Evolutionary conservation across 2,329 filamentous ascomycete genomes (phyloP).

Genomic region (Penicillium sclerotiorum): DNA sequence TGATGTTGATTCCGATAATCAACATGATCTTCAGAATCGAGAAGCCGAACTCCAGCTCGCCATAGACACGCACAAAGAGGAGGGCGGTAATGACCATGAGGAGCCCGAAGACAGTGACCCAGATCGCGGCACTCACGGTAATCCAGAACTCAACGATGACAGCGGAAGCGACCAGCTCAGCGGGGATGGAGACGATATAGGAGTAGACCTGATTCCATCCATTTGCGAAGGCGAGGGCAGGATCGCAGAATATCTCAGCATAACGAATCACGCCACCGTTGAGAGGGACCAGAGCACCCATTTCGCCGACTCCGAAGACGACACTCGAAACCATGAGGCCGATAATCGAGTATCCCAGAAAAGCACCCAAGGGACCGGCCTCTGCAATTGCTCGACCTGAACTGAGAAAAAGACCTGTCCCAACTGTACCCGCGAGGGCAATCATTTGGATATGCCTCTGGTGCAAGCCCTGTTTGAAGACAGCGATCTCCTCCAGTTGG

Average conservation of each 20-base stretch:
- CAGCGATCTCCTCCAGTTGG: constrained; percentile 24
- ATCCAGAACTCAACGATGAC: constrained; percentile 41
- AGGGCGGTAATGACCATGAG: constrained; percentile 39
- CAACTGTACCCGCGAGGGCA: constrained; percentile 41
- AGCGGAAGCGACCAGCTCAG: constrained; percentile 37
- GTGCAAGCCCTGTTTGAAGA: constrained; percentile 31
- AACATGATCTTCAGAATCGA: constrained; percentile 61
- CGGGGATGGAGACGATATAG: constrained; percentile 35
- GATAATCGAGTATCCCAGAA: constrained; percentile 43
- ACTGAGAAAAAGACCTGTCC: constrained; percentile 41
- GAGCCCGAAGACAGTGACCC: constrained; percentile 44
- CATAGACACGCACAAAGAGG: constrained; percentile 43
- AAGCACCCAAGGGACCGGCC: constrained; percentile 36
- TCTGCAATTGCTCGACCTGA: constrained; percentile 37
- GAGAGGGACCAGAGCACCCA: constrained; percentile 41
- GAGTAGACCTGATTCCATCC: constrained; percentile 45
- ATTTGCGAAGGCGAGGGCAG: constrained; percentile 36
- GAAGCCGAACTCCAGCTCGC: constrained; percentile 59
- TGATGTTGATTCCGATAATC: constrained; percentile 63
- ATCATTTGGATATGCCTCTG: constrained; percentile 43
- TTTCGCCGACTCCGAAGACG: constrained; percentile 39
- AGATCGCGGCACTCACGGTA: constrained; percentile 51
- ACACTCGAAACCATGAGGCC: constrained; percentile 40
- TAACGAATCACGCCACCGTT: constrained; percentile 43
- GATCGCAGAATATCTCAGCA: constrained; percentile 41